Conservation (phyloP, 176 grass and related monocot genomes). For the Lolium rigidum region DNA sequence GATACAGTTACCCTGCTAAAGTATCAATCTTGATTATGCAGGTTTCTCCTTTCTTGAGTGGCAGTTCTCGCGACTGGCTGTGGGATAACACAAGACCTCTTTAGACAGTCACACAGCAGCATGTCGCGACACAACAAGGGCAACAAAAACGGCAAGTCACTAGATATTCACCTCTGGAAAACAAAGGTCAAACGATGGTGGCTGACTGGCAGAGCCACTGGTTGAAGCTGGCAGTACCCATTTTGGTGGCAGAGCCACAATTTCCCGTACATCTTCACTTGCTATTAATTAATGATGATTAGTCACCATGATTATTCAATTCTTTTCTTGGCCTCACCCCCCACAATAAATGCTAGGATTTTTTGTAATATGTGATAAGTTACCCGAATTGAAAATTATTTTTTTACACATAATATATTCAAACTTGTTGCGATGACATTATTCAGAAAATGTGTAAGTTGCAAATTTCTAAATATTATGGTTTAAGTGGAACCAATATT, state of each 20-base stretch:
- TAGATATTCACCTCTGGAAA: background rate
- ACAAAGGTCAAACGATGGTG: background rate
- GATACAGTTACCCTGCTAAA: background rate
- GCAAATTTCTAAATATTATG: background rate
- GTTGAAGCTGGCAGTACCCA: background rate
- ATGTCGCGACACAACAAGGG: background rate
- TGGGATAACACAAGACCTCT: slow-evolving; percentile 82
- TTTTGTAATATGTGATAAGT: background rate
- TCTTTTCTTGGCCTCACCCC: background rate
- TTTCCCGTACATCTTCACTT: slow-evolving; percentile 2
- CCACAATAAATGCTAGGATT: background rate
- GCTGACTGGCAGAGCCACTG: background rate
- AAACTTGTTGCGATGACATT: background rate
- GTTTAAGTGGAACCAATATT: background rate
- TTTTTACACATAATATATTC: background rate
- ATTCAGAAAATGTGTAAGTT: background rate
- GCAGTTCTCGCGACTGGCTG: slow-evolving; percentile 72
- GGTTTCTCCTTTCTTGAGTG: slow-evolving; percentile 80
- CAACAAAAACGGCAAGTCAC: background rate
- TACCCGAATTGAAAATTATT: background rate
- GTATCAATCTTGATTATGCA: slow-evolving; percentile 30
- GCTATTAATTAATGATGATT: background rate
- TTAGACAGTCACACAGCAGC: background rate
- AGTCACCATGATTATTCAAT: background rate
- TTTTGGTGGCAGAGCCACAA: background rate